Conservation (phyloP, 2,329 filamentous ascomycete species). For the Colletotrichum zoysiae region DNA sequence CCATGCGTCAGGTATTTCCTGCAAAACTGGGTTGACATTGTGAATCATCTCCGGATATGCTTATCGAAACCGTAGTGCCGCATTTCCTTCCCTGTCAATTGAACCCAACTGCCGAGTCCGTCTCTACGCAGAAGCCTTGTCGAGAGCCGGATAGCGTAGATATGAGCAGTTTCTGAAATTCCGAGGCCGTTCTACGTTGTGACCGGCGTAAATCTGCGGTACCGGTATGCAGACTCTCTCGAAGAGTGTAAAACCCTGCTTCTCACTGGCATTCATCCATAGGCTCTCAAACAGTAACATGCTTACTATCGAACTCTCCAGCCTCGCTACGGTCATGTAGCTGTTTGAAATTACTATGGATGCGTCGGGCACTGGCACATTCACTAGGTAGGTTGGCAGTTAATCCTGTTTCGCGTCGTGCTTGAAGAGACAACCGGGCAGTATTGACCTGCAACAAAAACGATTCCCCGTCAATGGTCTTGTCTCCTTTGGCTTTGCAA, state of each 20-base stretch:
- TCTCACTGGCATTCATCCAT: not conserved
- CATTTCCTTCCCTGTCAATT: not conserved
- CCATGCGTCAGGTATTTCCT: not conserved
- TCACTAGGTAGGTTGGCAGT: too few relatives aligned
- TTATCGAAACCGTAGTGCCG: not conserved
- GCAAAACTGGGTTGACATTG: not conserved
- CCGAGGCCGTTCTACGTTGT: not conserved
- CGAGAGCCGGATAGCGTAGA: not conserved
- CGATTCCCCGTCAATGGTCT: conserved; percentile 68
- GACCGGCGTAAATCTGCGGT: not conserved
- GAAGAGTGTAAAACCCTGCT: not conserved
- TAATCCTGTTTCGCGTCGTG: not conserved
- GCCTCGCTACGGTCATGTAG: not conserved
- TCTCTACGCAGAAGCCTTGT: not conserved
- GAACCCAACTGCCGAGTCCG: not conserved
- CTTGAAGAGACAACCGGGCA: conserved; percentile 50
- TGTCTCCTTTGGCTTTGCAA: conserved; percentile 74
- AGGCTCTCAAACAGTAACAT: not conserved
- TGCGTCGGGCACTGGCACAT: not conserved
- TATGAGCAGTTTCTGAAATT: too few relatives aligned
- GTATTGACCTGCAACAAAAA: conserved; percentile 66
- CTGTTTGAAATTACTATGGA: not conserved
- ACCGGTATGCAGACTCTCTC: not conserved
- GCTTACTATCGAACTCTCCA: not conserved
- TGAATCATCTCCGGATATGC: not conserved